These are phyloP conservation scores for Xylariaceae sp. DNA, from an alignment of 2,329 filamentous ascomycete genomes.

Conservation along the genomic window DNA sequence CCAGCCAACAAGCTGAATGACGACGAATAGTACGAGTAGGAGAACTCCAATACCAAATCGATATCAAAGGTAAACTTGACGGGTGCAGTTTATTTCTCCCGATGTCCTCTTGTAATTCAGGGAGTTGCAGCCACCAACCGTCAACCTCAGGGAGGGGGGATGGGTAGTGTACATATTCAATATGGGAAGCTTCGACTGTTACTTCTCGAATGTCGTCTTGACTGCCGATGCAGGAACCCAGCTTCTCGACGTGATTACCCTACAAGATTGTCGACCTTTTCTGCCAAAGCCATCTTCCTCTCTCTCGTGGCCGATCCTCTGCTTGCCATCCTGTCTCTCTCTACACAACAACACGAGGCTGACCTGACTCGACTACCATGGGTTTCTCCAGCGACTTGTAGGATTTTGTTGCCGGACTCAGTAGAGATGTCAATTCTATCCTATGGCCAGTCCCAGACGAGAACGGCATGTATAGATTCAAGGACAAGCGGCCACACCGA, in stretches of 20 bases:
- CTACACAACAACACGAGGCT: neutral
- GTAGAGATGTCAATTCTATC: conserved; percentile 8
- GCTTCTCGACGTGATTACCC: neutral
- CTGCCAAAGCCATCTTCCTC: neutral
- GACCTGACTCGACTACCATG: conserved; percentile 5
- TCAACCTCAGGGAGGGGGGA: neutral
- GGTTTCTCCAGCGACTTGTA: conserved; percentile 14
- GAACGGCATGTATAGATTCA: conserved; percentile 14
- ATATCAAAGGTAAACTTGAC: neutral
- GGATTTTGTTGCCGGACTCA: conserved; percentile 13
- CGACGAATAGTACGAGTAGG: neutral
- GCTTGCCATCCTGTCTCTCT: neutral
- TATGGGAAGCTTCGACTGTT: neutral
- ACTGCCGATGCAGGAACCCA: neutral
- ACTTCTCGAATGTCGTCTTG: neutral
- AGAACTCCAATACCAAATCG: neutral
- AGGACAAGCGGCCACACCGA: conserved; percentile 6
- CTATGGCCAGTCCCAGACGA: conserved; percentile 7
- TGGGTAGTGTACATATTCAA: neutral
- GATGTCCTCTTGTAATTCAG: neutral
- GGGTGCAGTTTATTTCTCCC: neutral
- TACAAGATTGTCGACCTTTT: neutral
- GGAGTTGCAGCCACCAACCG: neutral
- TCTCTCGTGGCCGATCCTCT: neutral
- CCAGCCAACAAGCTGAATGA: neutral